A percentile compares a stretch with the other conserved stretches of the same genome.
These are phyloP conservation scores for Agroathelia rolfsii DNA, from an alignment of 1,284 basidiomycete species.

Conservation along the genomic window DNA sequence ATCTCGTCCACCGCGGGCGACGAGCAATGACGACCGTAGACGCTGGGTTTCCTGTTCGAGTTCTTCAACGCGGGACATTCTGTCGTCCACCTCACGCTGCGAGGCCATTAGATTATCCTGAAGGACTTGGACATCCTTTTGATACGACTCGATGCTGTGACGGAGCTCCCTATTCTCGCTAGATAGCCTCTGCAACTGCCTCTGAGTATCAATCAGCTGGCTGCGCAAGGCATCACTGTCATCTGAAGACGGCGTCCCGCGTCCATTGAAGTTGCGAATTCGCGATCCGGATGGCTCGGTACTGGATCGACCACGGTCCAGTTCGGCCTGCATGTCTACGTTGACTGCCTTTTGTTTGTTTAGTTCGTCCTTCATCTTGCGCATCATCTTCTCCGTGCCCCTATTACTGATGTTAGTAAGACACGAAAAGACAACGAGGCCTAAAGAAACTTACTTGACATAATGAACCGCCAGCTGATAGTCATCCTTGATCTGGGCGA, in stretches of 20 bases:
- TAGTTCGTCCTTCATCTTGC: slow-evolving; percentile 91
- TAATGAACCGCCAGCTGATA: slow-evolving; percentile 90
- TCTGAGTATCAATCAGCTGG: slow-evolving; percentile 63
- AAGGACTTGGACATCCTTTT: slow-evolving; percentile 63
- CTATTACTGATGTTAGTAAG: slow-evolving; percentile 34
- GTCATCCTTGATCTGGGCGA: slow-evolving; percentile 83
- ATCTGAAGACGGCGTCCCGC: slow-evolving; percentile 67
- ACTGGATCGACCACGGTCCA: slow-evolving; percentile 56
- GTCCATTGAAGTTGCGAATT: slow-evolving; percentile 60
- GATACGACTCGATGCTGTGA: slow-evolving; percentile 62
- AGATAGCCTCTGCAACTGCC: slow-evolving; percentile 59
- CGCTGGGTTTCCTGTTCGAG: slow-evolving; percentile 75
- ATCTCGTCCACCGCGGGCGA: slow-evolving; percentile 65
- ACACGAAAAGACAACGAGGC: slow-evolving; percentile 11
- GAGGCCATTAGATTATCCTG: slow-evolving; percentile 65
- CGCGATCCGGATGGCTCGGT: slow-evolving; percentile 49
- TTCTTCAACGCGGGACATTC: slow-evolving; percentile 64
- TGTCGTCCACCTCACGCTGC: slow-evolving; percentile 71
- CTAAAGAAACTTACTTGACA: slow-evolving; percentile 60
- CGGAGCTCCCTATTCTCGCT: slow-evolving; percentile 71
- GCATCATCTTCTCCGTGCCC: slow-evolving; percentile 98
- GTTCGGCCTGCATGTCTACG: slow-evolving; percentile 67
- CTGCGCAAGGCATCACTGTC: slow-evolving; percentile 58
- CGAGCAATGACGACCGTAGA: slow-evolving; percentile 63
- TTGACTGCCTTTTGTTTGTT: slow-evolving; percentile 83